These are phyloP conservation scores for Triticum timopheevii DNA, from an alignment of 176 grass and related monocot species.

Conservation along the genomic window DNA sequence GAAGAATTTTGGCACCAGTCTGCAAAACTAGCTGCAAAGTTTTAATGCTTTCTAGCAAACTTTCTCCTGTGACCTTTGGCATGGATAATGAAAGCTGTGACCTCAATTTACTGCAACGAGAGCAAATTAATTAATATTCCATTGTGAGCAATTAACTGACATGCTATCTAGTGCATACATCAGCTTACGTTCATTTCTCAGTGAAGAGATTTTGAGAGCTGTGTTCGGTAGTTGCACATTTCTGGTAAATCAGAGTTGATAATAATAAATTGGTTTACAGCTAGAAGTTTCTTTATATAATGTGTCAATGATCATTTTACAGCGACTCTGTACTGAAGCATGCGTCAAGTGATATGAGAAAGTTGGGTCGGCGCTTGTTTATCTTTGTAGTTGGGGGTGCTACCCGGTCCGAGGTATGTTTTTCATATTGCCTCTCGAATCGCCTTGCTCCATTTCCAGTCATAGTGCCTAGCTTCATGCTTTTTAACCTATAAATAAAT, in stretches of 20 bases:
- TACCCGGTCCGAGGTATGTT: slow-evolving; percentile 73
- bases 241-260: not conserved
- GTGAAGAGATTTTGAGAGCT: not conserved
- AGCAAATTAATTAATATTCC: not conserved
- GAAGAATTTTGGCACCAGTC: not conserved
- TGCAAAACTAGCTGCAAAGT: not conserved
- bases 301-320: slow-evolving; percentile 24
- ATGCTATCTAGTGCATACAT: not conserved
- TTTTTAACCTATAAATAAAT: not conserved
- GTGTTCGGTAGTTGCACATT: not conserved
- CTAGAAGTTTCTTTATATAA: slow-evolving; percentile 30
- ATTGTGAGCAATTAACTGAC: not conserved
- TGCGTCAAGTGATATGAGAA: slow-evolving; percentile 71
- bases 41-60: not conserved
- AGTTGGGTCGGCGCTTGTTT: slow-evolving; percentile 47
- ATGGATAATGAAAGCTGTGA: not conserved
- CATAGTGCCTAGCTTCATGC: not conserved
- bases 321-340: slow-evolving; percentile 78
- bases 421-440: not conserved
- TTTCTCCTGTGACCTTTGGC: not conserved
- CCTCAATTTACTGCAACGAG: not conserved
- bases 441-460: not conserved
- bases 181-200: not conserved
- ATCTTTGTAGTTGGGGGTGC: slow-evolving; percentile 80
- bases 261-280: not conserved